Conservation (phyloP, 2,329 filamentous ascomycete species). For the Colletotrichum falcatum region DNA sequence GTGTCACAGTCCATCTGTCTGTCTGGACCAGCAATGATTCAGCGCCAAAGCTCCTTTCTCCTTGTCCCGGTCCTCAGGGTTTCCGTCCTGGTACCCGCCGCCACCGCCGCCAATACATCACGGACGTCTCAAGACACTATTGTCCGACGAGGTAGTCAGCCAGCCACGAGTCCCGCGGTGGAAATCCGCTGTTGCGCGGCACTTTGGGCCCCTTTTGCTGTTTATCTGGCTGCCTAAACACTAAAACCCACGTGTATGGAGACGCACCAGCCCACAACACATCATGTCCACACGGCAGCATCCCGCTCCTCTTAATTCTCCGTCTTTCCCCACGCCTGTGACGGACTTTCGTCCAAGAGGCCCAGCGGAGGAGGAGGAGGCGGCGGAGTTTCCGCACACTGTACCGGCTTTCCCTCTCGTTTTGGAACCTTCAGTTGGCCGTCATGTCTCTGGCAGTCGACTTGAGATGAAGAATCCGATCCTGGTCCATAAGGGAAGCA, state of each 20-base stretch:
- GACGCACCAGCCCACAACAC: constrained; percentile 2
- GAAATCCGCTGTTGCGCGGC: constrained; percentile 12
- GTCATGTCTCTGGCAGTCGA: background rate
- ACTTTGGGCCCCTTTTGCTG: constrained; percentile 1
- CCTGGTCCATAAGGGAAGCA: background rate
- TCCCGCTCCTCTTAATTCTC: background rate
- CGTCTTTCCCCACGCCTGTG: background rate
- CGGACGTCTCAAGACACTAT: background rate
- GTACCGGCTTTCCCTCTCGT: background rate
- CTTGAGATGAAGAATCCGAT: no score
- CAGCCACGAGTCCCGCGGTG: background rate
- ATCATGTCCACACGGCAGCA: constrained; percentile 4
- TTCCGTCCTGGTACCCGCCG: background rate
- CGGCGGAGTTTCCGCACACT: background rate
- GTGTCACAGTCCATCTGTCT: background rate
- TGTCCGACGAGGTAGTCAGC: background rate
- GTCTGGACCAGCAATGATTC: background rate
- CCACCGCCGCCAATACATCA: background rate
- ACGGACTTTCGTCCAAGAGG: constrained; percentile 5
- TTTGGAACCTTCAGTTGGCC: background rate
- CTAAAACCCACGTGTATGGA: constrained; percentile 25
- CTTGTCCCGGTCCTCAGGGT: background rate
- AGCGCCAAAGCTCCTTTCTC: background rate
- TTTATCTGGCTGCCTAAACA: constrained; percentile 39
- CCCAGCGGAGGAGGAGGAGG: background rate